Conservation (phyloP, 2,329 filamentous ascomycete genomes). For the Venturia oleaginea region DNA sequence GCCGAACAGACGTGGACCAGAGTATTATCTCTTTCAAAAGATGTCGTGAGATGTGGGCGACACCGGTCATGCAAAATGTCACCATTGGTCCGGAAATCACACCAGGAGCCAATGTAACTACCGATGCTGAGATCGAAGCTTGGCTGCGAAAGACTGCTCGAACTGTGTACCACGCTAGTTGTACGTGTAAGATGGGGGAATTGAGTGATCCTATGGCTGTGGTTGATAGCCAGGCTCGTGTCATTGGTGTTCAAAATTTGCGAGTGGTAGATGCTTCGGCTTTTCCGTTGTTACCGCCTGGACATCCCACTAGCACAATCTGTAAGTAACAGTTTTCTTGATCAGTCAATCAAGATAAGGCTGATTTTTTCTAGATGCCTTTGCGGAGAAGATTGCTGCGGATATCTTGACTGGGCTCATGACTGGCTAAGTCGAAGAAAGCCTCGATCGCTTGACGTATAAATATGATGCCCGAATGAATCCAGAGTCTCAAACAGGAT, state of each 20-base stretch:
- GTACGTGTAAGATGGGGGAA: constrained; percentile 48
- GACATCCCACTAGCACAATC: constrained; percentile 31
- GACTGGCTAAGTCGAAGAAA: no score
- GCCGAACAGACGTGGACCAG: constrained; percentile 17
- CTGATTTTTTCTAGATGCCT: constrained; percentile 14
- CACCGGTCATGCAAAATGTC: background rate
- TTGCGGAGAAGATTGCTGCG: no score
- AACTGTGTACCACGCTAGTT: constrained; percentile 40
- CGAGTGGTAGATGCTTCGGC: constrained; percentile 30
- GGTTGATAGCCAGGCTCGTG: constrained; percentile 10
- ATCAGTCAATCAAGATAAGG: constrained; percentile 29
- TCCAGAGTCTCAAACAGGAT: no score
- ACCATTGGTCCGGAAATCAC: background rate
- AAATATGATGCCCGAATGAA: no score
- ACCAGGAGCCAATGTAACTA: background rate
- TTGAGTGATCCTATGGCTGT: constrained; percentile 36
- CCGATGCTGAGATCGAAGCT: background rate
- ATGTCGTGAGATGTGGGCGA: background rate
- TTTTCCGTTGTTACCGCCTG: constrained; percentile 16
- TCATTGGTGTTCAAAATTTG: constrained; percentile 28
- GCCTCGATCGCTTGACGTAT: no score
- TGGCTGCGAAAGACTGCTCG: no score
- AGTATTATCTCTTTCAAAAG: constrained; percentile 13
- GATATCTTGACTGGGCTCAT: no score
- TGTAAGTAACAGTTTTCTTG: constrained; percentile 35